A percentile compares a stretch with the other conserved stretches of the same genome.
Conservation (phyloP, 306 rosid species). For the Lablab purpureus region DNA sequence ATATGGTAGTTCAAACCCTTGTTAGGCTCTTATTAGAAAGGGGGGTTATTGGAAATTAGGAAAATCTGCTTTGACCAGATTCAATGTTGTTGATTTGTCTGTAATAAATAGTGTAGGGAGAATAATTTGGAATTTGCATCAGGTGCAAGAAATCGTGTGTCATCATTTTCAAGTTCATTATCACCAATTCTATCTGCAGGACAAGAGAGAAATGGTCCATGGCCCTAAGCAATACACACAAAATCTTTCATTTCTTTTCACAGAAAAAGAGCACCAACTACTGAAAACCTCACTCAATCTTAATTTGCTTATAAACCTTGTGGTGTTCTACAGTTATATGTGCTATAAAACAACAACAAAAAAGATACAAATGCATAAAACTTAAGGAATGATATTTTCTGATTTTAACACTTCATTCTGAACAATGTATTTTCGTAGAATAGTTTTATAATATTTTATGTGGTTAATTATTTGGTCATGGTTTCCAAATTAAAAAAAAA, state of each 20-base stretch:
- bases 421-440: not conserved
- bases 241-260: conserved; percentile 31
- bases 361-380: not conserved
- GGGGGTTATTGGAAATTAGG: conserved; percentile 35
- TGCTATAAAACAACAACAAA: not conserved
- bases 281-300: not conserved
- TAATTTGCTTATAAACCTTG: conserved; percentile 27
- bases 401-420: not conserved
- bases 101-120: conserved; percentile 11
- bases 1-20: conserved; percentile 36
- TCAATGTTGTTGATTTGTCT: conserved; percentile 39
- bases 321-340: not conserved
- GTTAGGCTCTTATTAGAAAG: conserved; percentile 23
- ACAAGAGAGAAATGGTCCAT: conserved; percentile 21
- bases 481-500: too few relatives aligned
- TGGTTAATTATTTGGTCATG: too few relatives aligned
- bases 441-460: not conserved
- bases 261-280: conserved; percentile 14
- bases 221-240: not conserved
- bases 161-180: conserved; percentile 26
- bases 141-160: conserved; percentile 43
- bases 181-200: conserved; percentile 1
- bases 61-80: conserved; percentile 47
- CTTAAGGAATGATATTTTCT: not conserved
- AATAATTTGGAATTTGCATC: conserved; percentile 27